Base-by-base conservation (phyloP, 2,329 filamentous ascomycete species). In the Leptosphaerulina australis region DNA sequence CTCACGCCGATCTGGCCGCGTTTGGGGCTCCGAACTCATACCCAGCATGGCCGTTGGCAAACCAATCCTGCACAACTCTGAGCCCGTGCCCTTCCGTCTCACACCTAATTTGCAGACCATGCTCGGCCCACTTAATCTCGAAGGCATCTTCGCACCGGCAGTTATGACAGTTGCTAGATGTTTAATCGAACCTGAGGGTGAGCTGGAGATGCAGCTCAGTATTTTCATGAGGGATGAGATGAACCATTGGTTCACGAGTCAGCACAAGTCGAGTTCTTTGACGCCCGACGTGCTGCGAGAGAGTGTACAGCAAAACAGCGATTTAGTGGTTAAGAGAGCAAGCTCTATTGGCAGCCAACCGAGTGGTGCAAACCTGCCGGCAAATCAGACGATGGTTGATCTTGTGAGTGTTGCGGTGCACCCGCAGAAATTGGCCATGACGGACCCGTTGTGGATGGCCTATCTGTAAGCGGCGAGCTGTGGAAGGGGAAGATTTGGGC, bases 181-280 rank as follows among this genome's bases (percentile, higher is more conserved):
- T 74, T 81, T 99, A 54, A 95, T 92, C 10, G 92, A 97, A 68
- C 90, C 92, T 30, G 73, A 76, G 38, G 73, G 71, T 65, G 92
- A 97, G 73, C 83, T 99, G n/a, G 94, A 96, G 70, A 92, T 97
- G 73, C 91, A 95, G 53, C 83, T 99, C 39, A 90, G 88, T 48
- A 84, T 99, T 51, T 97, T 97, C 72, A 94, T 99, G 56, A 86
- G 94, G 5, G 94, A 99, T 67, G 94, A 99, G 76, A 95, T 99
- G 83, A 92, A 93, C 59, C 95, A 92, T 76, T 99, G 94, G 94
- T 92, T 92, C 63, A 95, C 89, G 2, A 88, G 86, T 58, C 82
- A 85, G 56, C 90, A 96, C 69, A 84, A 91, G 34, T 61, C 67
- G n/a, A 47, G 18, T 8, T 55, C 60, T 30, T 61, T 71, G 4